Conservation (phyloP, 2,329 filamentous ascomycete species). For the Berkeleyomyces basicola region DNA sequence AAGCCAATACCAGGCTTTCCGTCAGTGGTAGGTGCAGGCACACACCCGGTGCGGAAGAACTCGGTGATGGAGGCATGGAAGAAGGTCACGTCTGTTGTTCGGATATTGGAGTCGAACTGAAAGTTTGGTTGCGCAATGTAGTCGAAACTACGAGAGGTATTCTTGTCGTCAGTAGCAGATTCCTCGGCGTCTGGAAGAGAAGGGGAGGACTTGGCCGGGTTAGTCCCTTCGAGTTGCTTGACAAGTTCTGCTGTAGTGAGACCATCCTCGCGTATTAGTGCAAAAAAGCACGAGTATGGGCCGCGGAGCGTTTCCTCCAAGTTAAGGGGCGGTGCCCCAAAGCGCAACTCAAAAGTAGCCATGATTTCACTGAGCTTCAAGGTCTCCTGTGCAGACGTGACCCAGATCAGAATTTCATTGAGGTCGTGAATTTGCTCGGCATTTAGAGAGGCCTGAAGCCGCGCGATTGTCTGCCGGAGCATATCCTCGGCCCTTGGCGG, state of each 20-base stretch:
- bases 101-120: constrained; percentile 27
- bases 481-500: constrained; percentile 29
- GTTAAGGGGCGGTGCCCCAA: constrained; percentile 25
- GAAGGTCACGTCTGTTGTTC: constrained; percentile 24
- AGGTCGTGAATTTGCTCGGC: constrained; percentile 25
- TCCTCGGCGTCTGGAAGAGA: background rate
- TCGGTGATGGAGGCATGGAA: constrained; percentile 17
- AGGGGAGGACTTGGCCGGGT: constrained; percentile 11
- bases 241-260: constrained; percentile 26
- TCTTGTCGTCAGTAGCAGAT: constrained; percentile 15
- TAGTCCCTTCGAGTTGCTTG: constrained; percentile 22
- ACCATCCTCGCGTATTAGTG: constrained; percentile 28
- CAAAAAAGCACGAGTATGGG: constrained; percentile 31
- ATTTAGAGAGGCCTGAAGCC: constrained; percentile 25
- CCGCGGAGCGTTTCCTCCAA: constrained; percentile 28
- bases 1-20: constrained; percentile 21
- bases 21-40: constrained; percentile 2
- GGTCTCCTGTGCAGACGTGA: constrained; percentile 27
- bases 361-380: constrained; percentile 29
- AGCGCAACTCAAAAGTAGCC: constrained; percentile 26
- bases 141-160: constrained; percentile 20
- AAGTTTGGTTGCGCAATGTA: constrained; percentile 21
- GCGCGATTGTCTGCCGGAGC: constrained; percentile 25
- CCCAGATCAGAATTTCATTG: constrained; percentile 32
- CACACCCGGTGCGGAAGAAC: constrained; percentile 9